Conservation (phyloP, 495 filamentous ascomycete genomes). For the Collariella sp. region DNA sequence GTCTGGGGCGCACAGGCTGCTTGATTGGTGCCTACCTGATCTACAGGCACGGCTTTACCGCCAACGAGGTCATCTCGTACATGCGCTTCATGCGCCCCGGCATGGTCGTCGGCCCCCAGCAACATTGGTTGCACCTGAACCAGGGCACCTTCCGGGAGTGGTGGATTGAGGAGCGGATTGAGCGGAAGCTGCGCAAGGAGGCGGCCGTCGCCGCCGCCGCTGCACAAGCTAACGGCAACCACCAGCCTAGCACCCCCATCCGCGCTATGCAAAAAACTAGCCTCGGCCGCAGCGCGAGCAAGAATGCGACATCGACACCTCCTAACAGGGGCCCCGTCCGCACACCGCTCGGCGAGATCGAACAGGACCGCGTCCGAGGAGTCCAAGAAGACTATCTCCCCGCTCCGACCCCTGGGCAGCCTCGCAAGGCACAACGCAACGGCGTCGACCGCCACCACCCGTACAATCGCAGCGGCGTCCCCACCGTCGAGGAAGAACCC, state of each 20-base stretch:
- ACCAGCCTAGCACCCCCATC: constrained; percentile 61
- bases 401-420: constrained; percentile 91
- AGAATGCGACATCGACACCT: constrained; percentile 63
- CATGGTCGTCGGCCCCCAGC: constrained; percentile 99
- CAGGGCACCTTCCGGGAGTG: constrained; percentile 94
- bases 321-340: constrained; percentile 69
- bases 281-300: constrained; percentile 39
- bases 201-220: constrained; percentile 46
- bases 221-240: constrained; percentile 27
- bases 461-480: constrained; percentile 38
- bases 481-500: constrained; percentile 38
- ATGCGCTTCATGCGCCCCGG: constrained; percentile 99
- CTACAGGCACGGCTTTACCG: constrained; percentile 96
- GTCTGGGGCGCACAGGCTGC: constrained; percentile 88
- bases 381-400: constrained; percentile 76
- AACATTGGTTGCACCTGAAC: constrained; percentile 98
- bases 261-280: constrained; percentile 57
- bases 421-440: constrained; percentile 65
- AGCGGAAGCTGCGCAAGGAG: constrained; percentile 44
- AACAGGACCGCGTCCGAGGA: constrained; percentile 58
- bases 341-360: constrained; percentile 81
- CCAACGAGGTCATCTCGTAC: constrained; percentile 95
- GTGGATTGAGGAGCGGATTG: constrained; percentile 90
- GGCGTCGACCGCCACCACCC: constrained; percentile 43
- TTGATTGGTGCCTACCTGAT: constrained; percentile 96